Evolutionary conservation across 1,284 basidiomycete genomes (phyloP).

Genomic region (Austropuccinia psidii): DNA sequence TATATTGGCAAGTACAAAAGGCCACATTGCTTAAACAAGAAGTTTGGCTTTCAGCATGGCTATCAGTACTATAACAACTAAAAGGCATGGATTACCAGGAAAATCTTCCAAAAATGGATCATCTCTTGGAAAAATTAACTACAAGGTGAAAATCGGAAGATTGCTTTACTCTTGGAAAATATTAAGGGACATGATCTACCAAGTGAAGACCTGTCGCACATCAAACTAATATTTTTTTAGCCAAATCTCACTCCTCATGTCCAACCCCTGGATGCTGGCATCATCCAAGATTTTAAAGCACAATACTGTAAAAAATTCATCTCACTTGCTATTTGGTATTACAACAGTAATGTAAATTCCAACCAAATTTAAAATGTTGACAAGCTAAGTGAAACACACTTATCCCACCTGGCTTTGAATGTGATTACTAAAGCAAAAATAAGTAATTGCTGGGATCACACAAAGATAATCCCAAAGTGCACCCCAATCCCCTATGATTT

Average conservation of each 20-base stretch:
- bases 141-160: not conserved
- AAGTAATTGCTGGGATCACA: too few relatives aligned
- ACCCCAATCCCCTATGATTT: too few relatives aligned
- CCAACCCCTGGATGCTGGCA: conserved; percentile 8
- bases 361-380: too few relatives aligned
- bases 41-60: too few relatives aligned
- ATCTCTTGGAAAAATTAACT: not conserved
- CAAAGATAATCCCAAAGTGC: too few relatives aligned
- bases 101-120: conserved; percentile 28
- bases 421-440: too few relatives aligned
- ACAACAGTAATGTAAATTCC: too few relatives aligned
- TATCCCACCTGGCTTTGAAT: too few relatives aligned
- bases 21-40: not conserved
- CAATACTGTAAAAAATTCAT: not conserved
- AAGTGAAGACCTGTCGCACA: too few relatives aligned
- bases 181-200: not conserved
- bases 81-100: not conserved
- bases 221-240: not conserved
- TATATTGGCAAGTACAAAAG: conserved; percentile 1
- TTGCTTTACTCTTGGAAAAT: conserved; percentile 2
- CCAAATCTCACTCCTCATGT: not conserved
- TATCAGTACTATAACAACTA: conserved; percentile 9
- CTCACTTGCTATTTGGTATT: too few relatives aligned
- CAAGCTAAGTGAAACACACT: too few relatives aligned
- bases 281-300: not conserved